Conservation (phyloP, 108 stramenopile genomes). For the Stephanodiscus triporus region DNA sequence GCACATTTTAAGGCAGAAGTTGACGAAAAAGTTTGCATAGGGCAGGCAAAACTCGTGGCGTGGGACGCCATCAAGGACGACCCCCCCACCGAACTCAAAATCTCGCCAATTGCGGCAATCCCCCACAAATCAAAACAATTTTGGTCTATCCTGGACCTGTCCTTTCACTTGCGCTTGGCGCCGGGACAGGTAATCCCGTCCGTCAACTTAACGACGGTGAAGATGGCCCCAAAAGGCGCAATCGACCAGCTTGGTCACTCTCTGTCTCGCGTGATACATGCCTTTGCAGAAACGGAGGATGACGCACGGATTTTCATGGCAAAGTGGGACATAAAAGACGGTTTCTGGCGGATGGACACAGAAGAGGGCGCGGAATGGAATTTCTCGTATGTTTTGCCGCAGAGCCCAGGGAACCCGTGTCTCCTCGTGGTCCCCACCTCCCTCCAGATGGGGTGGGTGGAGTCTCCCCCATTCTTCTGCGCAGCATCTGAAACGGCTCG, state of each 20-base stretch:
- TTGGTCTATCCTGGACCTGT: background rate
- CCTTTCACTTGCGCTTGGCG: background rate
- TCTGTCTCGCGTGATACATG: background rate
- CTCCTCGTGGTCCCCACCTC: conserved; percentile 36
- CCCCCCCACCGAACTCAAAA: background rate
- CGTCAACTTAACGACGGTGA: background rate
- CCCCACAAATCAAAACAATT: conserved; percentile 1
- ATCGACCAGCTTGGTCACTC: background rate
- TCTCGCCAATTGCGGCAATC: conserved; percentile 12
- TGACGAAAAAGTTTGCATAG: background rate
- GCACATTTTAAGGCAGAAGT: background rate
- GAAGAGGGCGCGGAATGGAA: conserved; percentile 23
- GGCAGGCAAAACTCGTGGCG: background rate
- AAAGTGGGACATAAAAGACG: conserved; percentile 28
- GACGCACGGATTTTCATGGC: conserved; percentile 18
- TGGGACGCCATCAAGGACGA: conserved; percentile 7
- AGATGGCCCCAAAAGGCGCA: background rate
- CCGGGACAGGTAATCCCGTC: background rate
- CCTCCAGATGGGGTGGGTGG: conserved; percentile 51
- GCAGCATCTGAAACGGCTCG: conserved; percentile 49
- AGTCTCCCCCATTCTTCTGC: conserved; percentile 49
- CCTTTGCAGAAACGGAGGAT: background rate
- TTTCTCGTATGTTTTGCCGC: conserved; percentile 30
- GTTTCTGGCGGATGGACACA: conserved; percentile 20
- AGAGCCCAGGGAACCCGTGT: background rate